Evolutionary conservation across 2,329 filamentous ascomycete genomes (phyloP), one percentile per base, ranked within the genome.

Genomic region (Claviceps africana): DNA sequence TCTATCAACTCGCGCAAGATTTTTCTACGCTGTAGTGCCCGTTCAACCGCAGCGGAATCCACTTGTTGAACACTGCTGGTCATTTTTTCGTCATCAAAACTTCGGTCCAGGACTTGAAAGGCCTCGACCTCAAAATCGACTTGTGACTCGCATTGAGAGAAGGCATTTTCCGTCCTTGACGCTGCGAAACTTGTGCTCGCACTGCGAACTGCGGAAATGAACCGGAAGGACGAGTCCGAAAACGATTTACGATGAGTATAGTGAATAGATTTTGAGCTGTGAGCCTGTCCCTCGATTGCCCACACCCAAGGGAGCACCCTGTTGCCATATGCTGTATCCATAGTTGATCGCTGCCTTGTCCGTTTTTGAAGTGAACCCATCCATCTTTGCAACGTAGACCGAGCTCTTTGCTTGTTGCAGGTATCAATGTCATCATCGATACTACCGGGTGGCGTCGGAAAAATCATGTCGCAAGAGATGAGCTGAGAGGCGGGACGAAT

Each of bases 1-100:
- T 71, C 78, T 55, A 96, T 81, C 49, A 97, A 72, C 68, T 97
- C 93, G 62, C 93, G 86, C 37, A 97, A 69, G 40, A 95, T 82
- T 56, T 83, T 82, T 15, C 88, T 81, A 55, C 93, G 80, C 61
- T 89, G 85, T 21, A 86, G 67, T 1, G 88, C 80, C 51, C 90
- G 80, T 57, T 82, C 78, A 43, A 78, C 77, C n/a, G 85, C 82
- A 31, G 76, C 81, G 53, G 83, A 77, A 58, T 95, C 88, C 11
- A 82, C 56, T 10, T 67, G 60, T 5, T 64, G 58, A n/a, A 65
- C 62, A 44, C 71, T 73, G 50, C 87, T 85, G 7, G 76, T 70
- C 3, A 80, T 82, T 22, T 66, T 71, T 56, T 85, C 82, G 51
- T 82, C 78, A 58, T 87, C 83, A 0, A 82, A 86, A 19, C 77